Percentiles rank a stretch among this genome's conserved stretches.
Conservation (phyloP, 768 basidiomycete genomes). For the Pulveroboletus sp. region DNA sequence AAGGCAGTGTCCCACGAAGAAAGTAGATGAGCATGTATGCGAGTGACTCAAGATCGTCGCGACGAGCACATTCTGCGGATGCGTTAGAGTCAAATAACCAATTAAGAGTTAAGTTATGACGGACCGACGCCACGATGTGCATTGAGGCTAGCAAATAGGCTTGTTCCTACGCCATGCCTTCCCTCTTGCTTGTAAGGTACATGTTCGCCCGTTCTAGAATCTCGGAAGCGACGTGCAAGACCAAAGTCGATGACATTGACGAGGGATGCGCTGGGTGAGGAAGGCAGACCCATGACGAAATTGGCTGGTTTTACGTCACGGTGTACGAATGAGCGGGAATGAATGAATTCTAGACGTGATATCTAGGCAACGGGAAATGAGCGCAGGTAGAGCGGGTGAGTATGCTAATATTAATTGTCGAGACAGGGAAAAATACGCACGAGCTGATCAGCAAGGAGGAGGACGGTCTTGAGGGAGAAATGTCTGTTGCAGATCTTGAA, state of each 20-base stretch:
- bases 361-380: conserved; percentile 49
- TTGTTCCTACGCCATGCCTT: conserved; percentile 77
- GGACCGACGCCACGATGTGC: conserved; percentile 73
- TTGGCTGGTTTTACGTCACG: conserved; percentile 99
- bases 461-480: conserved; percentile 91
- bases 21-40: conserved; percentile 85
- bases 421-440: conserved; percentile 44
- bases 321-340: conserved; percentile 91
- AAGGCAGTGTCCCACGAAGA: conserved; percentile 71
- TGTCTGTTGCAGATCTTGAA: conserved; percentile 89
- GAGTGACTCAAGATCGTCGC: conserved; percentile 76
- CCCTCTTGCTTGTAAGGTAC: conserved; percentile 69
- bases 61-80: conserved; percentile 59
- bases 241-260: conserved; percentile 95
- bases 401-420: conserved; percentile 8
- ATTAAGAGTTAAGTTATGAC: conserved; percentile 20
- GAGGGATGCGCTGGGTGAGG: conserved; percentile 57
- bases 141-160: conserved; percentile 69
- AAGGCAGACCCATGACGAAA: conserved; percentile 82
- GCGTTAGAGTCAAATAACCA: neutral
- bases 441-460: conserved; percentile 91
- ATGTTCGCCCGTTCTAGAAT: conserved; percentile 58
- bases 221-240: conserved; percentile 75
- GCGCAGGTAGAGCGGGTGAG: conserved; percentile 14
- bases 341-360: conserved; percentile 94